Percentiles rank a stretch among this genome's conserved stretches.
These are phyloP conservation scores for Cordyceps farinosa DNA, from an alignment of 2,329 filamentous ascomycete species.

Conservation along the genomic window DNA sequence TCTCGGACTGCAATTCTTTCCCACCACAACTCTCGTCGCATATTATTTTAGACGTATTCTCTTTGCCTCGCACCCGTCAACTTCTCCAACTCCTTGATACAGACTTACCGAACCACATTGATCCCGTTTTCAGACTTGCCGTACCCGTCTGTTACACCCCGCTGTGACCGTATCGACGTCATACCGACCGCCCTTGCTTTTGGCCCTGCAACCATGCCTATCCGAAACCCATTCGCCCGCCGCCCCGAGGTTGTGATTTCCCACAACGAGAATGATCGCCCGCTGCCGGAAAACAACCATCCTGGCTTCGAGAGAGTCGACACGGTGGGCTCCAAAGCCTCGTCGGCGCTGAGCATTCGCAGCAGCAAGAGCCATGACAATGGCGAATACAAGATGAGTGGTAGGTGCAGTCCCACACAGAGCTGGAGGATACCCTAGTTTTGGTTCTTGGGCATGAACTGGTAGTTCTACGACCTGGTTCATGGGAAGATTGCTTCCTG, in stretches of 20 bases:
- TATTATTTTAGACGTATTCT: not conserved
- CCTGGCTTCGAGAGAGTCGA: constrained; percentile 59
- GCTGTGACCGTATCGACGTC: constrained; percentile 4
- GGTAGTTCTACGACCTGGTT: not conserved
- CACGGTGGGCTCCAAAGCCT: constrained; percentile 59
- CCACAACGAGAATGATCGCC: constrained; percentile 52
- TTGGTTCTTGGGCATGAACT: not conserved
- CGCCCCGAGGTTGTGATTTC: constrained; percentile 46
- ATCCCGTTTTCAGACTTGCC: not conserved
- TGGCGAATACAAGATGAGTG: constrained; percentile 76
- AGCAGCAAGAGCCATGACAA: constrained; percentile 60
- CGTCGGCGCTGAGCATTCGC: constrained; percentile 59
- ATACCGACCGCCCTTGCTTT: not conserved
- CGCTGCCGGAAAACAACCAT: constrained; percentile 33
- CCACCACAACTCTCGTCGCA: not conserved
- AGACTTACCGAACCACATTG: not conserved
- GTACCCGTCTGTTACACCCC: not conserved
- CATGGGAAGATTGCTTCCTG: not conserved
- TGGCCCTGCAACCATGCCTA: constrained; percentile 52
- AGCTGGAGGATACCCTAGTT: not conserved
- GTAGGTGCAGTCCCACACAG: constrained; percentile 44
- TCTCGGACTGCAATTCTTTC: not conserved
- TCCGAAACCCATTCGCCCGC: constrained; percentile 69
- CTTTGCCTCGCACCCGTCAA: not conserved
- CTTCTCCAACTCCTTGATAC: not conserved